phyloP scores from a whole-genome alignment of 768 basidiomycete genomes.

The Panus rudis region DNA sequence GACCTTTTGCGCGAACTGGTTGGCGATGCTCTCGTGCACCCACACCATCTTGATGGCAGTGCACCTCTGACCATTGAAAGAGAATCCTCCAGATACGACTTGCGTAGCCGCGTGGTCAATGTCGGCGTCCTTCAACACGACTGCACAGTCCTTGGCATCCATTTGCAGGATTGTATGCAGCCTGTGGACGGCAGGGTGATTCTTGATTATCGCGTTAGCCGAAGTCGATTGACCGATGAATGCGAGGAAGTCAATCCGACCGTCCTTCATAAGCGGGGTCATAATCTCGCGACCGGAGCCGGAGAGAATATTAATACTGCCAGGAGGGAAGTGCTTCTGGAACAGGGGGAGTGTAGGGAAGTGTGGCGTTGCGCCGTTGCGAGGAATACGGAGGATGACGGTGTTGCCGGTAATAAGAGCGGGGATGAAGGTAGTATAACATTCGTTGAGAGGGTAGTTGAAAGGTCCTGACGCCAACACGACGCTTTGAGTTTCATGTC shows the following conservation, averaged over 20 bases:
- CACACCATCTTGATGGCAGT: slow-evolving; percentile 6
- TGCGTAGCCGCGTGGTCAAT: slow-evolving; percentile 1
- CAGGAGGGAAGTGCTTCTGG: slow-evolving; percentile 7
- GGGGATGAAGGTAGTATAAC: slow-evolving; percentile 7
- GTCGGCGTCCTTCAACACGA: slow-evolving; percentile 5
- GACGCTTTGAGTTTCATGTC: background rate
- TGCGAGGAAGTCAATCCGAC: slow-evolving; percentile 5
- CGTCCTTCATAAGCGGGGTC: slow-evolving; percentile 5
- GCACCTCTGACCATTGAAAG: slow-evolving; percentile 7
- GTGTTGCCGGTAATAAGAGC: slow-evolving; percentile 5
- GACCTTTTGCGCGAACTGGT: background rate
- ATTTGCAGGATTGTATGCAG: slow-evolving; percentile 2
- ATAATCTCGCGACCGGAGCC: slow-evolving; percentile 7
- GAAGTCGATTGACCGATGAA: slow-evolving; percentile 2
- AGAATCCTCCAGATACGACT: slow-evolving; percentile 2
- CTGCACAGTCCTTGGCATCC: slow-evolving; percentile 2
- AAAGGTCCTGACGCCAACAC: slow-evolving; percentile 3
- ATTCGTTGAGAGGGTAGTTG: slow-evolving; percentile 7
- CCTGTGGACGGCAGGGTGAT: slow-evolving; percentile 2
- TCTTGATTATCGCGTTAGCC: slow-evolving; percentile 3
- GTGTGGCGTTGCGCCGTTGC: slow-evolving; percentile 6
- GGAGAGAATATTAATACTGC: slow-evolving; percentile 3
- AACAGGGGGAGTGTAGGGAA: slow-evolving; percentile 6
- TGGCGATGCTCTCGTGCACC: slow-evolving; percentile 6
- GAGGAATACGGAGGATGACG: slow-evolving; percentile 5